Base-by-base conservation (phyloP, 2,329 filamentous ascomycete species). In the Colletotrichum sp. region DNA sequence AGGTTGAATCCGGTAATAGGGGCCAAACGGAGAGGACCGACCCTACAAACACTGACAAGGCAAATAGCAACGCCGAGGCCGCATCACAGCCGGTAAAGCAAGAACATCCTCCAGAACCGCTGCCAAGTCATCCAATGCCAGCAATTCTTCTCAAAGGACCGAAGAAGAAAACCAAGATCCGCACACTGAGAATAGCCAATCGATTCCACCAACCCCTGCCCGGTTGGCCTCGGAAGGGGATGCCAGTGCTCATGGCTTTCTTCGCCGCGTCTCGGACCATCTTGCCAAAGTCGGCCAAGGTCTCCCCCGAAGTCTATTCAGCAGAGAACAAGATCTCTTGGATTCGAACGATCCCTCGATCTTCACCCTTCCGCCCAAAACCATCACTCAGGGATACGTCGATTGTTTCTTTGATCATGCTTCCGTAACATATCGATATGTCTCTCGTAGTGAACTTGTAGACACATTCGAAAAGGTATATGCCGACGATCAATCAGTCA, bases 21-120 rank as follows among this genome's bases (percentile, higher is more conserved):
- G 3, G 9, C 39, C 0, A 44, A 12, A 6, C 39, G 9, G 39
- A 44, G 9, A 44, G 0, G 9, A 44, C 39, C 3, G 18, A 0
- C 0, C 9, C 18, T n/a, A n/a, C 39, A 44, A 0, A n/a, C 39
- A 9, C 39, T 44, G 9, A 44, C 5, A 12, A 44, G 39, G 9
- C 3, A 44, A n/a, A n/a, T 44, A 44, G 39, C 39, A 44, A 44
- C 18, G 39, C 18, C 39, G 39, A 44, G 39, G 39, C 39, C 39
- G 18, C 5, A 1, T 44, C 39, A 44, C 39, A 44, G 18, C 5
- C 39, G 39, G 39, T 44, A 44, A n/a, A 44, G 18, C 39, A 44
- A 44, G 39, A n/a, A 44, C 39, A n/a, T 49, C 39, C 18, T 49
- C 39, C 39, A 49, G 39, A 6, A 12, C 39, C 18, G 39, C 5